Evolutionary conservation across 352 stramenopile genomes (phyloP).

Genomic region (Pythium brachiatum): DNA sequence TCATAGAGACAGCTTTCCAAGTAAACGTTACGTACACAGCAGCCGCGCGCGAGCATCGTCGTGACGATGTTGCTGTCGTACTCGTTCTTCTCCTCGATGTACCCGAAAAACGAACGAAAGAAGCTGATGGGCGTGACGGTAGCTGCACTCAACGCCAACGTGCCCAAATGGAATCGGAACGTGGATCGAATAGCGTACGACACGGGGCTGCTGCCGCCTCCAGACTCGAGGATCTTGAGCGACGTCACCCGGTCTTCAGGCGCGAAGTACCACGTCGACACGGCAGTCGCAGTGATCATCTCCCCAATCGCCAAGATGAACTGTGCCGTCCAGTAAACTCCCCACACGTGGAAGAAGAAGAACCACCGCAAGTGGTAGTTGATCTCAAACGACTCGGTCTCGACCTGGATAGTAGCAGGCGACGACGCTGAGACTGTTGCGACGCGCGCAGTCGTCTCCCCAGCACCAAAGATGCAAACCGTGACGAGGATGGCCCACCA

Average conservation of each 20-base stretch:
- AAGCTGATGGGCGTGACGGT: slow-evolving; percentile 60
- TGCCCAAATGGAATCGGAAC: slow-evolving; percentile 71
- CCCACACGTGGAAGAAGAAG: slow-evolving; percentile 73
- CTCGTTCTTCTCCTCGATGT: slow-evolving; percentile 83
- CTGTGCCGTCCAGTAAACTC: slow-evolving; percentile 76
- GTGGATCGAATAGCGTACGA: slow-evolving; percentile 63
- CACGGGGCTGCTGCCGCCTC: slow-evolving; percentile 44
- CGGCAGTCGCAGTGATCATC: slow-evolving; percentile 71
- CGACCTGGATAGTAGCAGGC: slow-evolving; percentile 47
- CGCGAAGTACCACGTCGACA: slow-evolving; percentile 81
- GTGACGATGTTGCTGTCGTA: slow-evolving; percentile 64
- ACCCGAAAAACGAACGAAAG: slow-evolving; percentile 74
- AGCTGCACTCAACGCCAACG: slow-evolving; percentile 60
- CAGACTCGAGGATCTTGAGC: slow-evolving; percentile 44
- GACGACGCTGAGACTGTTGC: slow-evolving; percentile 50
- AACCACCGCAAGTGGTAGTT: slow-evolving; percentile 68
- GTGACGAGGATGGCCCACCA: slow-evolving; percentile 72
- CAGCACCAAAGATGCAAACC: slow-evolving; percentile 72
- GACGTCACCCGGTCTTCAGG: slow-evolving; percentile 55
- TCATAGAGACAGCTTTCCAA: neutral
- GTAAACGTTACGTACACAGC: slow-evolving; percentile 51
- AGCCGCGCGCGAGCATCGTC: slow-evolving; percentile 51
- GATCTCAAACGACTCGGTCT: slow-evolving; percentile 67
- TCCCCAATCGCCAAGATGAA: slow-evolving; percentile 68
- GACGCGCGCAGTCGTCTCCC: slow-evolving; percentile 53